These are phyloP conservation scores for Puccinia coronata DNA, from an alignment of 1,284 basidiomycete genomes.

Conservation along the genomic window DNA sequence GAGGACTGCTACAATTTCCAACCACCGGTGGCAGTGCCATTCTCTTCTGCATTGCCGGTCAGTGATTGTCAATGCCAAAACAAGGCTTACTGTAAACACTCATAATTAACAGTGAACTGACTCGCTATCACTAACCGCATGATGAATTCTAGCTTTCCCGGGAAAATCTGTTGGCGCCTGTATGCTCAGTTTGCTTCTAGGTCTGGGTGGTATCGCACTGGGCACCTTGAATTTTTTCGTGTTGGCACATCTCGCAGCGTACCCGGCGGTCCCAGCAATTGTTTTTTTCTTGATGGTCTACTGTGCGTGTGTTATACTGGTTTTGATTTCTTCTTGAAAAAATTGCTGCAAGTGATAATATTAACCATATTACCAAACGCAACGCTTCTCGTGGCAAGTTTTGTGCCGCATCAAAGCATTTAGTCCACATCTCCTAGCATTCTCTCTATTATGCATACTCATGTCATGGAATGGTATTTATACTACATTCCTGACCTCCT, in stretches of 20 bases:
- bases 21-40: slow-evolving; percentile 53
- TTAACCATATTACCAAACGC: not conserved
- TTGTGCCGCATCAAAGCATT: slow-evolving; percentile 55
- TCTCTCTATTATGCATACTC: slow-evolving; percentile 57
- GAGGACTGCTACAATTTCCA: slow-evolving; percentile 54
- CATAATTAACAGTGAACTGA: slow-evolving; percentile 42
- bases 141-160: slow-evolving; percentile 56
- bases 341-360: not conserved
- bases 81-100: too few species aligned
- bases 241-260: slow-evolving; percentile 56
- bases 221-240: slow-evolving; percentile 58
- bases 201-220: slow-evolving; percentile 55
- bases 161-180: slow-evolving; percentile 54
- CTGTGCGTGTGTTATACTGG: slow-evolving; percentile 27
- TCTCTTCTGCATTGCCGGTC: slow-evolving; percentile 25
- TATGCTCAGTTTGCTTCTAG: slow-evolving; percentile 50
- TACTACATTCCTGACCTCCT: slow-evolving; percentile 49
- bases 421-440: slow-evolving; percentile 56
- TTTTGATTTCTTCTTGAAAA: not conserved
- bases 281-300: slow-evolving; percentile 58
- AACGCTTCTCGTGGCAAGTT: slow-evolving; percentile 28
- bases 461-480: slow-evolving; percentile 59
- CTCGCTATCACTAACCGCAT: slow-evolving; percentile 53
- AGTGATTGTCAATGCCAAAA: not conserved
- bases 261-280: slow-evolving; percentile 58